phyloP scores from a whole-genome alignment of 1,139 yeast species.

The Geotrichum reessii region DNA sequence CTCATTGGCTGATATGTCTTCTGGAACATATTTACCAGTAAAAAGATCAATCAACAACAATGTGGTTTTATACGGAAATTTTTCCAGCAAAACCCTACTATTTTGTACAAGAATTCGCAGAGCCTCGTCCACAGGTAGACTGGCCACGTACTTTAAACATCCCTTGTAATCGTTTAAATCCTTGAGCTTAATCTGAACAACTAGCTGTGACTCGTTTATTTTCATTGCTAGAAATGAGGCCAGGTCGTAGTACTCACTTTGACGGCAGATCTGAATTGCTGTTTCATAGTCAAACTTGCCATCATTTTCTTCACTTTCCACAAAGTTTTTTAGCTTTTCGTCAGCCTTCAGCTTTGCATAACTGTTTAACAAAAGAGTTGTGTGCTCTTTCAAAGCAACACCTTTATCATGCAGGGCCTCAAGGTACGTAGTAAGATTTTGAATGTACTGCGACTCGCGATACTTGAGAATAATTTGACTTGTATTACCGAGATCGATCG shows the following conservation, averaged over 20 bases:
- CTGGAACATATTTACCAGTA: constrained; percentile 71
- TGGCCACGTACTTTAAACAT: constrained; percentile 61
- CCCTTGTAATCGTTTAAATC: constrained; percentile 59
- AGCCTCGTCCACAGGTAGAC: constrained; percentile 73
- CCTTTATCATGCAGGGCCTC: constrained; percentile 51
- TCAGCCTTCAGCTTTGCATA: constrained; percentile 70
- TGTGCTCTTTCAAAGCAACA: constrained; percentile 67
- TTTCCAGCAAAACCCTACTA: constrained; percentile 59
- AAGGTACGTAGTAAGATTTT: constrained; percentile 59
- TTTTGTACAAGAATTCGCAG: constrained; percentile 62
- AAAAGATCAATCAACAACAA: constrained; percentile 76
- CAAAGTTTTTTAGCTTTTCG: constrained; percentile 54
- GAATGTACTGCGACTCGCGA: constrained; percentile 76
- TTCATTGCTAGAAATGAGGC: constrained; percentile 69
- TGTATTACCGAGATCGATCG: constrained; percentile 47
- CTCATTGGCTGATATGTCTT: constrained; percentile 20
- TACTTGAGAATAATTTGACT: constrained; percentile 77
- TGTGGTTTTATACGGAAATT: constrained; percentile 75
- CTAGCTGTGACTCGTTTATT: constrained; percentile 66
- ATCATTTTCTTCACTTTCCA: constrained; percentile 41
- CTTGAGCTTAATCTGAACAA: constrained; percentile 69
- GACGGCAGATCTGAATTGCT: constrained; percentile 68
- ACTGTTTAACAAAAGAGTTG: constrained; percentile 74
- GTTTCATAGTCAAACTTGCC: constrained; percentile 60
- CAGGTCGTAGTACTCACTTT: constrained; percentile 62